phyloP scores from a whole-genome alignment of 2,329 filamentous ascomycete species.

The Epichloe festucae region DNA sequence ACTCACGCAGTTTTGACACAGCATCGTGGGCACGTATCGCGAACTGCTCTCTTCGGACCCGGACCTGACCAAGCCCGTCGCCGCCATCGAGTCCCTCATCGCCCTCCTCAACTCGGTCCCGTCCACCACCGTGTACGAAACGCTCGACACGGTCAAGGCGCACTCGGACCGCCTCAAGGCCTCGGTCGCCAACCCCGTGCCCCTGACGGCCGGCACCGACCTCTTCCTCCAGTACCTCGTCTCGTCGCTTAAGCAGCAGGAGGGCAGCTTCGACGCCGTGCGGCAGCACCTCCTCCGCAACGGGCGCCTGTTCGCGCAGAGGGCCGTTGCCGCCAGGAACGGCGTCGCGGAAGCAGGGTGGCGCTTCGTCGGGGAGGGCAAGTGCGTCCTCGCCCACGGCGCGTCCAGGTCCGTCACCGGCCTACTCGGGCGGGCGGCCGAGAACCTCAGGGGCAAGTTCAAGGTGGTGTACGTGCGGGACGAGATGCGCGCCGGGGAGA shows the following conservation, averaged over 20 bases:
- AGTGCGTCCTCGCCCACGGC: conserved; percentile 80
- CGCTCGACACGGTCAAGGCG: conserved; percentile 68
- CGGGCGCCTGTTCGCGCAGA: conserved; percentile 70
- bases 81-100: conserved; percentile 85
- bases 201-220: conserved; percentile 84
- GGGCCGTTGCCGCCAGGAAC: conserved; percentile 74
- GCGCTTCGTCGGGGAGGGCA: conserved; percentile 65
- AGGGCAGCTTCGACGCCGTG: conserved; percentile 58
- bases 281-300: conserved; percentile 75
- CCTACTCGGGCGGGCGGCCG: conserved; percentile 54
- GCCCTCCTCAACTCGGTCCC: conserved; percentile 68
- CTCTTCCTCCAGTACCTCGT: conserved; percentile 92
- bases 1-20: conserved; percentile 11
- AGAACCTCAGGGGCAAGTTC: conserved; percentile 55
- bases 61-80: conserved; percentile 89
- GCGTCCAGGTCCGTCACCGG: conserved; percentile 74
- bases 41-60: conserved; percentile 50
- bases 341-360: conserved; percentile 71
- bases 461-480: conserved; percentile 69
- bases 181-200: conserved; percentile 76
- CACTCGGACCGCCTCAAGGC: conserved; percentile 68
- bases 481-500: conserved; percentile 43
- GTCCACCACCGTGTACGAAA: conserved; percentile 84
- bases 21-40: conserved; percentile 44
- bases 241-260: conserved; percentile 50